phyloP scores from a whole-genome alignment of 345 rosid genomes.

The Abelmoschus esculentus region DNA sequence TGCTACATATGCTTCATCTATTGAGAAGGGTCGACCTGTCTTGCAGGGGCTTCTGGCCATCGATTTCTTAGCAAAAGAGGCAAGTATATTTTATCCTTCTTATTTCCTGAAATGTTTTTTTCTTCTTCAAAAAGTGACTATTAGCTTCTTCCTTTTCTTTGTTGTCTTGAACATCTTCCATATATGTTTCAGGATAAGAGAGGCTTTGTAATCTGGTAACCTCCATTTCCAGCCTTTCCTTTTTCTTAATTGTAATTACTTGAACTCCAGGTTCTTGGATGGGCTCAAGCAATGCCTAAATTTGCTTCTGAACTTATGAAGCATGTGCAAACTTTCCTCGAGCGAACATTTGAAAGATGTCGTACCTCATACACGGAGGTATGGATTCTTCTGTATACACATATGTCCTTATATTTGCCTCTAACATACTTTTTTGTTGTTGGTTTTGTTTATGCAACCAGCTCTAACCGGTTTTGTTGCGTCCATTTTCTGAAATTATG shows the following conservation, averaged over 20 bases:
- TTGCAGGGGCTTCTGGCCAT: conserved; percentile 95
- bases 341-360: conserved; percentile 97
- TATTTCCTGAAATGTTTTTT: not conserved
- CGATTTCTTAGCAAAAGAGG: conserved; percentile 95
- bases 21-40: conserved; percentile 97
- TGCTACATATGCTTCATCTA: conserved; percentile 49
- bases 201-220: not conserved
- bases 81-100: conserved; percentile 28
- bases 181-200: not conserved
- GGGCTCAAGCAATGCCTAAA: conserved; percentile 99
- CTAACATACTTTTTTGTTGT: not conserved
- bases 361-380: conserved; percentile 97
- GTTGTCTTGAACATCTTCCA: not conserved
- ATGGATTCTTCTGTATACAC: conserved; percentile 18
- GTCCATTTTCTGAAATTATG: not conserved
- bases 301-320: conserved; percentile 89
- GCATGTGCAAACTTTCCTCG: conserved; percentile 90
- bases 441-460: conserved; percentile 6
- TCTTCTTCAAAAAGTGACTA: not conserved
- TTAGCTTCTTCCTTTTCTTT: not conserved
- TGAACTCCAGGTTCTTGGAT: conserved; percentile 70
- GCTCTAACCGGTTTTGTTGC: conserved; percentile 1
- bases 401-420: conserved; percentile 10
- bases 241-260: not conserved
- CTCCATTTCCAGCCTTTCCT: not conserved